A percentile compares a stretch with the other conserved stretches of the same genome.
Evolutionary conservation across 163 green algal genomes (phyloP).

Genomic region (Chlorella variabilis): DNA sequence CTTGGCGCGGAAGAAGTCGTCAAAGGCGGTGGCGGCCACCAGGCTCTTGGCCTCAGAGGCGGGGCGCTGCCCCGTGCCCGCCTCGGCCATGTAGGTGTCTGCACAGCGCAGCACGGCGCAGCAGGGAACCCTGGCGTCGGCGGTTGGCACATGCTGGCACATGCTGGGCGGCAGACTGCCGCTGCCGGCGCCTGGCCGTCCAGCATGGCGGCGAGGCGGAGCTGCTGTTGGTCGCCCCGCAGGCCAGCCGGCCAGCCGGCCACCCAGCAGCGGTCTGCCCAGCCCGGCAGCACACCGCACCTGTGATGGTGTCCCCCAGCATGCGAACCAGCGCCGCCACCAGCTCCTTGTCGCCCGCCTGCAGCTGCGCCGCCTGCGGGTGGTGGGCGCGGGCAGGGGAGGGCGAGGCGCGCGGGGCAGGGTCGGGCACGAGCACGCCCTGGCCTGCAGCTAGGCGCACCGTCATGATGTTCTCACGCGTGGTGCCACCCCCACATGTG

Average conservation of each 20-base stretch:
- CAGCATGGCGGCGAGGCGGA: too few relatives aligned
- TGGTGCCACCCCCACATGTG: too few relatives aligned
- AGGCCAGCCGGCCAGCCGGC: too few relatives aligned
- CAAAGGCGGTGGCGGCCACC: slow-evolving; percentile 45
- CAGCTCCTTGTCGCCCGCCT: slow-evolving; percentile 19
- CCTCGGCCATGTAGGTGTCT: slow-evolving; percentile 15
- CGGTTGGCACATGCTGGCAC: too few relatives aligned
- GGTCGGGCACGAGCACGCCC: background rate
- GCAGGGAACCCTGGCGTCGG: too few relatives aligned
- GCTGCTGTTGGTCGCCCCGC: too few relatives aligned
- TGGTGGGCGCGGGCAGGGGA: too few relatives aligned
- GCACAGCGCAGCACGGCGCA: background rate
- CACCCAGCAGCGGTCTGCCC: too few relatives aligned
- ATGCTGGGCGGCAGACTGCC: too few relatives aligned
- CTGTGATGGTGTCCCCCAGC: slow-evolving; percentile 34
- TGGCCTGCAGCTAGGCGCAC: too few relatives aligned
- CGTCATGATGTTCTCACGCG: too few relatives aligned
- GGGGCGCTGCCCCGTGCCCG: background rate
- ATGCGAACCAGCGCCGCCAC: slow-evolving; percentile 5
- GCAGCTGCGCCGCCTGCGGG: slow-evolving; percentile 7
- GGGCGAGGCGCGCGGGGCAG: background rate
- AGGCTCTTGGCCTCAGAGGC: slow-evolving; percentile 27
- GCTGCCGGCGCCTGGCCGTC: too few relatives aligned
- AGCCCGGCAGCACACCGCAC: background rate
- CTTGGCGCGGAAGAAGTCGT: slow-evolving; percentile 42